Base-by-base conservation (phyloP, 1,139 yeast genomes). In the Geotrichum phurueaensis region DNA sequence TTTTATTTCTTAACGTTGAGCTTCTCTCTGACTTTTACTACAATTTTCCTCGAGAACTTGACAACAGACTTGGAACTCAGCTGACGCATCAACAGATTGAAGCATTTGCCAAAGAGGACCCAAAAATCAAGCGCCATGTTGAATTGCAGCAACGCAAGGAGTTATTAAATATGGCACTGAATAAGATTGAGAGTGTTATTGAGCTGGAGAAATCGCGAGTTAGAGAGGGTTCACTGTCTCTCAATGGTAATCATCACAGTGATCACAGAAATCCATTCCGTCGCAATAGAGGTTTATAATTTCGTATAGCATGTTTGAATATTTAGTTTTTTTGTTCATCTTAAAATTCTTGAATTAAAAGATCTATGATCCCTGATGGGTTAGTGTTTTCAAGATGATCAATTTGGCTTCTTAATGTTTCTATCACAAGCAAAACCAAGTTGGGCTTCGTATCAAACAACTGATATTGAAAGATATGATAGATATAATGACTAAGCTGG, bases 101-200 rank as follows among this genome's bases (percentile, higher is more conserved):
- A 69, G 76, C 77, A 63, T 89, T 92, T 76, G 99, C 99, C 0
- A 90, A 90, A 69, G 98, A 95, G 73, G 99, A 95, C 75, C 95
- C 96, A 18, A 89, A 86, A 75, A 84, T 94, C 63, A 87, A 87
- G 71, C 83, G 86, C 67, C 99, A 95, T 70, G 88, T 95, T 66
- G 97, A 94, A 70, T 77, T 95, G 64, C 99, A 95, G 73, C 95
- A 90, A 73, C 83, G 97, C 58, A 92, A 94, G 72, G 97, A 91
- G 68, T 76, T 91, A 62, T 79, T 95, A 61, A 95, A 90, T 67
- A 77, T 88, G 62, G 99, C 98, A 0, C 74, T 92, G 68, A 81
- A 79, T 62, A 94, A 89, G 75, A 90, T 95, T 62, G 97, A 94
- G 69, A 87, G 92, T 23, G 94, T 94, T 29, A 81, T 90, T 73